phyloP scores from a whole-genome alignment of 371 early-diverging fungal genomes.

The Scutellospora calospora region DNA sequence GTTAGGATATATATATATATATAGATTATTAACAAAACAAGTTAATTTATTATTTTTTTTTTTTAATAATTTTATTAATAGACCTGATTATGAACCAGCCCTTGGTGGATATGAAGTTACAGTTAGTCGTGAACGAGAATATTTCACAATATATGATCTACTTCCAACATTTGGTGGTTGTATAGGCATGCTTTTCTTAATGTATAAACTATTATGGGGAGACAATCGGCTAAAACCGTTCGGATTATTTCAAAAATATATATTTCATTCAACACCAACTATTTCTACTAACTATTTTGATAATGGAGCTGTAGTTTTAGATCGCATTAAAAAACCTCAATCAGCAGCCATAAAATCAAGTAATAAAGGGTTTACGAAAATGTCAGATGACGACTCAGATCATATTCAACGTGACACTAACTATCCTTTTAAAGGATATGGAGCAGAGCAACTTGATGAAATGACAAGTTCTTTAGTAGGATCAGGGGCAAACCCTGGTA shows the following conservation, averaged over 20 bases:
- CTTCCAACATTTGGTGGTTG: not conserved
- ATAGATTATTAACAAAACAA: not conserved
- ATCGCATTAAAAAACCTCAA: no score
- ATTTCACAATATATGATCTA: not conserved
- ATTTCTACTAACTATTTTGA: no score
- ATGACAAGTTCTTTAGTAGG: no score
- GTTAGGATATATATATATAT: not conserved
- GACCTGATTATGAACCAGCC: slow-evolving; percentile 16
- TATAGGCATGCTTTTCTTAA: not conserved
- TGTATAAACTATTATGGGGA: slow-evolving; percentile 5
- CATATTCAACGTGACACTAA: no score
- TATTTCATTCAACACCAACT: no score
- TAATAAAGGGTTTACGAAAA: no score
- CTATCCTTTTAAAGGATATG: no score
- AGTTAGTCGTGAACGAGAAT: not conserved
- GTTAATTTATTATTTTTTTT: not conserved
- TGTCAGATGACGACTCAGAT: no score
- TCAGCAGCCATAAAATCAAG: no score
- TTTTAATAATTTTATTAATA: not conserved
- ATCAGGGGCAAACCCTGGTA: no score
- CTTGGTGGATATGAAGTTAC: not conserved
- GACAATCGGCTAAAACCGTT: not conserved
- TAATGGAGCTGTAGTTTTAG: no score
- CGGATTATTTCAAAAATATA: not conserved
- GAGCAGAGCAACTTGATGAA: no score